Conservation (phyloP, 2,329 filamentous ascomycete genomes). For the Xylaria arbuscula region DNA sequence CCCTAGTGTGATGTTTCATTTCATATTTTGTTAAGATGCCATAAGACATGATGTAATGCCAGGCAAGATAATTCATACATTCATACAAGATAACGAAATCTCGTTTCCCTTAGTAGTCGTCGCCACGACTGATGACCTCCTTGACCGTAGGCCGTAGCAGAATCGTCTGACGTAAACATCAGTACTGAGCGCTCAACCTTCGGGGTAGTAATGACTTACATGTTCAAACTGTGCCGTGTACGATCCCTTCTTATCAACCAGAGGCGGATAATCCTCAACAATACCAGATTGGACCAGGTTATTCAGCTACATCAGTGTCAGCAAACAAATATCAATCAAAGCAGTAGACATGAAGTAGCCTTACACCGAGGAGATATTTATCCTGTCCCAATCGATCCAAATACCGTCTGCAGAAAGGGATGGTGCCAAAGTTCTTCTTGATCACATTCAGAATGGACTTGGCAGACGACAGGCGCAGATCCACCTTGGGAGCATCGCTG, state of each 20-base stretch:
- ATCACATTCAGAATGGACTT: constrained; percentile 88
- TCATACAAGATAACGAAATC: not conserved
- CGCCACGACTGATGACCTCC: constrained; percentile 86
- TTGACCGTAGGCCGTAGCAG: constrained; percentile 82
- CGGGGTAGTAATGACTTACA: constrained; percentile 67
- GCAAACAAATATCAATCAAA: constrained; percentile 10
- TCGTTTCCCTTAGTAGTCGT: constrained; percentile 75
- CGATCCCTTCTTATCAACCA: constrained; percentile 92
- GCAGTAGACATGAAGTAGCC: constrained; percentile 46
- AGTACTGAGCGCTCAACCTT: constrained; percentile 47
- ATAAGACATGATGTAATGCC: not conserved
- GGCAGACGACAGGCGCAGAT: constrained; percentile 81
- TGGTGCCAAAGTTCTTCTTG: constrained; percentile 94
- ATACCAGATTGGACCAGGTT: constrained; percentile 84
- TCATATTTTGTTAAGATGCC: not conserved
- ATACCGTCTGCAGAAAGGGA: constrained; percentile 91
- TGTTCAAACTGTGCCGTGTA: constrained; percentile 97
- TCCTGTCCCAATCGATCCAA: constrained; percentile 93
- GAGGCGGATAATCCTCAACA: constrained; percentile 88
- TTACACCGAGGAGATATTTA: constrained; percentile 89
- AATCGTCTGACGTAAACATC: constrained; percentile 59
- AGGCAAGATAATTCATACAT: not conserved
- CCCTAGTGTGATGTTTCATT: not conserved
- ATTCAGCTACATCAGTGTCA: constrained; percentile 72
- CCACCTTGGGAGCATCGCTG: constrained; percentile 77